These are phyloP conservation scores for Suhomyces panamericanus DNA, from an alignment of 1,139 yeast species.

Conservation along the genomic window DNA sequence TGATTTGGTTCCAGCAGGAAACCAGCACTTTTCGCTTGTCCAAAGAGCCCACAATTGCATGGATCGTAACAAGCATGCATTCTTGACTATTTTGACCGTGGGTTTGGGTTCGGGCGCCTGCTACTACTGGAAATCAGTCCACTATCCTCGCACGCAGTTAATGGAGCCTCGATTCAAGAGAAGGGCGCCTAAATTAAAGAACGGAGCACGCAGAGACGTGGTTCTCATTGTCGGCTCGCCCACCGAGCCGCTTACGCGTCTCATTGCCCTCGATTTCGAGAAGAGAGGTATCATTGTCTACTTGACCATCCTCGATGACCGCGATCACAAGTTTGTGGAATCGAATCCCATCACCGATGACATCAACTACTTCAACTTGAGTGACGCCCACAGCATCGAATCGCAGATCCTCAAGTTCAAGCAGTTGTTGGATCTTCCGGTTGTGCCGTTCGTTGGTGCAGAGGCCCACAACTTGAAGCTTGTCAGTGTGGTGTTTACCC, in stretches of 20 bases:
- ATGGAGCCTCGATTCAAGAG: slow-evolving; percentile 31
- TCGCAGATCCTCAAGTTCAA: slow-evolving; percentile 45
- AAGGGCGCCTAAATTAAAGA: slow-evolving; percentile 60
- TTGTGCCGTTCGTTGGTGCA: slow-evolving; percentile 54
- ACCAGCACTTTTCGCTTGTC: slow-evolving; percentile 3
- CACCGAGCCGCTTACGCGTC: slow-evolving; percentile 68
- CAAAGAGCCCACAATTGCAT: slow-evolving; percentile 15
- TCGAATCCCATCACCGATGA: slow-evolving; percentile 56
- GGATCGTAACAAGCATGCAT: slow-evolving; percentile 18
- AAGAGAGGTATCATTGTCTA: slow-evolving; percentile 79
- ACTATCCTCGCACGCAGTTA: neutral
- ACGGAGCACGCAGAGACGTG: slow-evolving; percentile 76
- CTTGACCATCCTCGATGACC: slow-evolving; percentile 65
- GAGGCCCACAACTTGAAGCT: slow-evolving; percentile 52
- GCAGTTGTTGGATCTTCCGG: slow-evolving; percentile 38
- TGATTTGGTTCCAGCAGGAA: neutral
- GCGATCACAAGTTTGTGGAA: slow-evolving; percentile 59
- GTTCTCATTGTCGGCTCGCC: slow-evolving; percentile 77
- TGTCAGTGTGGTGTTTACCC: slow-evolving; percentile 62
- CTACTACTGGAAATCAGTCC: slow-evolving; percentile 12
- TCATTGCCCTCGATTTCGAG: slow-evolving; percentile 72
- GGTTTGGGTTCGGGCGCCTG: slow-evolving; percentile 32
- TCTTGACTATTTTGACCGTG: slow-evolving; percentile 24
- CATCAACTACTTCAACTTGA: slow-evolving; percentile 46
- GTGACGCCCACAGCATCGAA: slow-evolving; percentile 31